Base-by-base conservation (phyloP, 164 flowering plant genomes). In the Nymphaea thermarum region DNA sequence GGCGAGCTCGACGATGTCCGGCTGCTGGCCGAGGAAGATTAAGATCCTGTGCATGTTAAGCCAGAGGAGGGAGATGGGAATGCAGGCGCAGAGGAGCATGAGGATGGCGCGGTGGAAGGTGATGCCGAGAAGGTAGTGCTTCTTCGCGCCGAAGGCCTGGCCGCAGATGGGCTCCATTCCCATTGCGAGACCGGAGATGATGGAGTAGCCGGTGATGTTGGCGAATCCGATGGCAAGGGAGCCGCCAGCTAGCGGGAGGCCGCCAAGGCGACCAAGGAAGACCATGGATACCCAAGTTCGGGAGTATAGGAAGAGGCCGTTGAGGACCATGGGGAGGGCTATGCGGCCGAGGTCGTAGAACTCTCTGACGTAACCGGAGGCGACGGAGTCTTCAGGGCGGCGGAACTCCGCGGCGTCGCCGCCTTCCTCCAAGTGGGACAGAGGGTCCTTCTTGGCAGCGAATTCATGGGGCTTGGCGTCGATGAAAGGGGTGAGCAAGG, bases 161-260 rank as follows among this genome's bases (percentile, higher is more conserved):
- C 93, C 80, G 70, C 98, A 93, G 3, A 93, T 77, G 0, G 98
- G 98, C 72, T 93, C 96, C 96, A 93, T 90, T 0, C 96, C 96
- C 2, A 93, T 66, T 2, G 98, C 86, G 0, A 93, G 76, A 14
- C 96, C 97, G 0, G 98, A 86, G 16, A 93, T 83, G 3, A 91
- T 87, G 0, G 98, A 91, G 74, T 93, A 91, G 4, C 97, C 97
- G 8, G 94, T 86, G 71, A 91, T 93, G 81, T 93, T 93, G 0
- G 97, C 96, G 68, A 89, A 91, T 43, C 94, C 98, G 3, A 93
- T 85, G 69, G 96, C 92, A 0, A 91, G 79, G 0, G 93, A 78
- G 25, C 97, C 98, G 0, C 85, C 97, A 18, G 98, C 98, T 6
- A 91, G 90, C 64, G 86, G 81, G 3, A 74, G 71, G 65, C 89